Percentiles rank a stretch among this genome's conserved stretches.
Conservation (phyloP, 441 rosid genomes). For the Croton laevigatus region DNA sequence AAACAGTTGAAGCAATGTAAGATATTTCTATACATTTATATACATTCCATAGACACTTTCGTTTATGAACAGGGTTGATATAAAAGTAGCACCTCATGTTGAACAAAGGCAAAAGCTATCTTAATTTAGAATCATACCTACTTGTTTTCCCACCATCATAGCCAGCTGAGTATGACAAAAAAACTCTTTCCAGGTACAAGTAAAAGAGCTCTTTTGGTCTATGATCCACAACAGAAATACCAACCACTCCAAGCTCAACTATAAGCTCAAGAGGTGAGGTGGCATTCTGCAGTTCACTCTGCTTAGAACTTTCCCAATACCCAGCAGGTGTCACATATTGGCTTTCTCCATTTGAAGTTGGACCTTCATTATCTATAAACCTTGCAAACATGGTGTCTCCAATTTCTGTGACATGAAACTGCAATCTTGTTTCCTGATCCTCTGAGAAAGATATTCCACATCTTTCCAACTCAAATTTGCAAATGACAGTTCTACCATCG, state of each 20-base stretch:
- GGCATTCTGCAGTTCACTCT: conserved; percentile 37
- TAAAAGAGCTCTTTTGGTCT: conserved; percentile 85
- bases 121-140: conserved; percentile 49
- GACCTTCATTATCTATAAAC: conserved; percentile 50
- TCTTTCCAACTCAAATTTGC: conserved; percentile 67
- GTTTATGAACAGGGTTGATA: background rate
- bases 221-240: conserved; percentile 87
- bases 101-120: conserved; percentile 3
- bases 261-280: conserved; percentile 70
- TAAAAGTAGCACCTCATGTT: background rate
- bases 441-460: conserved; percentile 44
- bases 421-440: conserved; percentile 49
- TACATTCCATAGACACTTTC: background rate
- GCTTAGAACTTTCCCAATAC: conserved; percentile 44
- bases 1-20: background rate
- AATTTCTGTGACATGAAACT: conserved; percentile 64
- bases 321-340: conserved; percentile 41
- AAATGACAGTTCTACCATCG: conserved; percentile 38
- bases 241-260: conserved; percentile 87
- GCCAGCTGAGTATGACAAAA: conserved; percentile 84
- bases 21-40: background rate
- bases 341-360: conserved; percentile 41
- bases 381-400: conserved; percentile 73
- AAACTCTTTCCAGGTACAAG: conserved; percentile 76
- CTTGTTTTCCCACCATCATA: conserved; percentile 92